phyloP scores from a whole-genome alignment of 495 filamentous ascomycete species.

The Patellaria atrata region DNA sequence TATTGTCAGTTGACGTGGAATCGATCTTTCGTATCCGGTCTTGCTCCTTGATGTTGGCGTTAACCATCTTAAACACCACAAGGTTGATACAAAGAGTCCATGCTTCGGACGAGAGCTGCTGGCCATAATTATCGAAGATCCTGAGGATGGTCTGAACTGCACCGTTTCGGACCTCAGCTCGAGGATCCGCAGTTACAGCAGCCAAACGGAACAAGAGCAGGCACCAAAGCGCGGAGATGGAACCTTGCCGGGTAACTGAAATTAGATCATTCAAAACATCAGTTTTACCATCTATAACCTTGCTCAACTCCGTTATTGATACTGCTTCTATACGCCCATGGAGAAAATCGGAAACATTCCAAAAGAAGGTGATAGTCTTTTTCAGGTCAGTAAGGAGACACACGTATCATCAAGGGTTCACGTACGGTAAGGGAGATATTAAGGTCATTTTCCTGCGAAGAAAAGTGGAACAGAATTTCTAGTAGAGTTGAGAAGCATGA shows the following conservation, averaged over 20 bases:
- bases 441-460: constrained; percentile 73
- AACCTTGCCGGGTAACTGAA: constrained; percentile 32
- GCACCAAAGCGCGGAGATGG: constrained; percentile 64
- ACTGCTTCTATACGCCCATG: constrained; percentile 31
- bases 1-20: constrained; percentile 20
- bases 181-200: constrained; percentile 57
- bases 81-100: constrained; percentile 74
- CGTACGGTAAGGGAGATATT: constrained; percentile 84
- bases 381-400: background rate
- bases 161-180: constrained; percentile 82
- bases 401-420: background rate
- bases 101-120: constrained; percentile 58
- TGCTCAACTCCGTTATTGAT: constrained; percentile 33
- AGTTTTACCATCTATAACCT: constrained; percentile 30
- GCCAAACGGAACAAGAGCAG: constrained; percentile 65
- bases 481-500: constrained; percentile 69
- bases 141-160: constrained; percentile 80
- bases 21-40: constrained; percentile 9
- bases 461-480: constrained; percentile 78
- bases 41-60: constrained; percentile 27
- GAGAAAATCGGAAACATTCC: constrained; percentile 84
- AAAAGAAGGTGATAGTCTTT: constrained; percentile 81
- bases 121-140: constrained; percentile 83
- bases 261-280: constrained; percentile 34
- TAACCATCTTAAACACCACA: constrained; percentile 63